These are phyloP conservation scores for Juglanconis sp. DNA, from an alignment of 2,329 filamentous ascomycete species.

Conservation along the genomic window DNA sequence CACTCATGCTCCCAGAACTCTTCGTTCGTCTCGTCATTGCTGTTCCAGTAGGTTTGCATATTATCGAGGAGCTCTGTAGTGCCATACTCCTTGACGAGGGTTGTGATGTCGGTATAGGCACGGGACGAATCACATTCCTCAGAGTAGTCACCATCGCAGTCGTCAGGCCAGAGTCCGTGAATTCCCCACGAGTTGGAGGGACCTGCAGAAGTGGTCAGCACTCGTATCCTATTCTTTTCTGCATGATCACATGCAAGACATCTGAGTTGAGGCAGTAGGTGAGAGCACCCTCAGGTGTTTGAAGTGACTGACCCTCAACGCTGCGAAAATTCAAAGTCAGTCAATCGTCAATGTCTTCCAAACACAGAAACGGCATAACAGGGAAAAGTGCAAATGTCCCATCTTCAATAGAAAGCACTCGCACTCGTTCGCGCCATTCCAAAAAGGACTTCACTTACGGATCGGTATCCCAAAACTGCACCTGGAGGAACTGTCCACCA, in stretches of 20 bases:
- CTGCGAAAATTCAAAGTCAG: background rate
- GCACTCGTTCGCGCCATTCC: background rate
- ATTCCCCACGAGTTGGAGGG: conserved; percentile 17
- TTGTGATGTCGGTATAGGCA: conserved; percentile 13
- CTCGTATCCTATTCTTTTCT: background rate
- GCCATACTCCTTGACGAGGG: conserved; percentile 14
- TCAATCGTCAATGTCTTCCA: background rate
- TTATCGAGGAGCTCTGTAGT: conserved; percentile 2
- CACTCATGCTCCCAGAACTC: conserved; percentile 18
- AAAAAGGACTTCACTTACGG: background rate
- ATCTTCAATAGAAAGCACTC: too few relatives aligned
- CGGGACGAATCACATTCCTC: conserved; percentile 10
- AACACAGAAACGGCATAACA: background rate
- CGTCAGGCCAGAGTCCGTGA: conserved; percentile 17
- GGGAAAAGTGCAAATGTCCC: background rate
- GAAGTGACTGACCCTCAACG: conserved; percentile 8
- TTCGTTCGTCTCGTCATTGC: conserved; percentile 9
- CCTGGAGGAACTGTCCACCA: conserved; percentile 14
- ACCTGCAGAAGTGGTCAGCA: background rate
- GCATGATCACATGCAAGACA: background rate
- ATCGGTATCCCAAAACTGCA: conserved; percentile 18
- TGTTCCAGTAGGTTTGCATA: conserved; percentile 18
- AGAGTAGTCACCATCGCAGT: conserved; percentile 12
- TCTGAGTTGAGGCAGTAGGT: background rate
- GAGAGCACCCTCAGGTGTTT: too few relatives aligned